Conservation (phyloP, 179 eudicot genomes). For the Pouteria campechiana region DNA sequence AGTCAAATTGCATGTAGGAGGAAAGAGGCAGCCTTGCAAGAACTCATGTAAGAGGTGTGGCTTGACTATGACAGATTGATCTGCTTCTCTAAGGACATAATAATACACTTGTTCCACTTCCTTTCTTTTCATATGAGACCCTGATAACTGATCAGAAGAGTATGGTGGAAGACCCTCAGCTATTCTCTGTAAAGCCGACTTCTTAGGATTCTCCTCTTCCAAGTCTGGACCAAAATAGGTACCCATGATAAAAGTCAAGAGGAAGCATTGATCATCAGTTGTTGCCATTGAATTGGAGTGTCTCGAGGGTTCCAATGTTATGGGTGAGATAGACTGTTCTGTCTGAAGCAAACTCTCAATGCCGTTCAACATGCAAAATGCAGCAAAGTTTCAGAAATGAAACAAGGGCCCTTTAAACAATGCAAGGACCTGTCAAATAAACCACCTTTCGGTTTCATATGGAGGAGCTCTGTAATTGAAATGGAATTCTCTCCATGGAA, state of each 20-base stretch:
- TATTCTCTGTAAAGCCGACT: constrained; percentile 51
- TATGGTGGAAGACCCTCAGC: constrained; percentile 54
- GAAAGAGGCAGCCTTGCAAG: constrained; percentile 49
- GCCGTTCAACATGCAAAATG: too few relatives aligned
- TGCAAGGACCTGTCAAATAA: too few relatives aligned
- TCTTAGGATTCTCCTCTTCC: constrained; percentile 30
- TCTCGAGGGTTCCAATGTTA: too few relatives aligned
- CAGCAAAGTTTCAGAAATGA: too few relatives aligned
- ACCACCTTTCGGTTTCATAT: too few relatives aligned
- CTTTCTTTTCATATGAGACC: constrained; percentile 34
- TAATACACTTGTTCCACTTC: constrained; percentile 66
- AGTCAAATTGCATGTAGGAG: constrained; percentile 3
- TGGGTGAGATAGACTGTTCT: too few relatives aligned
- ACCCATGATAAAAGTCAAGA: constrained; percentile 66
- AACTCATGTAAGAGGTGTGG: constrained; percentile 32
- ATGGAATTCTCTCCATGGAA: too few relatives aligned
- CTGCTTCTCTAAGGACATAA: constrained; percentile 52
- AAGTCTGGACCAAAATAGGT: constrained; percentile 77
- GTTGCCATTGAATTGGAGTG: too few relatives aligned
- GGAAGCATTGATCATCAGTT: constrained; percentile 57
- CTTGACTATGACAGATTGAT: constrained; percentile 36
- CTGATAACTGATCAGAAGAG: constrained; percentile 31
- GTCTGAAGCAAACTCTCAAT: too few relatives aligned
- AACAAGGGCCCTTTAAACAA: too few relatives aligned
- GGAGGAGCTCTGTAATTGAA: too few relatives aligned